A percentile compares a stretch with the other conserved stretches of the same genome.
Evolutionary conservation across 129 eudicot species (phyloP).

Genomic region (sunflower (Helianthus annuus)): HanXRQr2.0-SUNRISE NC_035449.2:190681705-190682204

Average conservation of each 20-base stretch:
- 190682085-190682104: background rate
- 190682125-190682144: background rate
- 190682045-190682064: background rate
- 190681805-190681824: conserved; percentile 15
- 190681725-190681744: too few species aligned
- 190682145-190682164: background rate
- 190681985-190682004: conserved; percentile 9
- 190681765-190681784: background rate
- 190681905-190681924: conserved; percentile 8
- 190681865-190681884: background rate
- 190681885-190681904: background rate
- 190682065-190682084: background rate
- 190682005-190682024: background rate
- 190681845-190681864: background rate
- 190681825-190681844: background rate
- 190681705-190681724: too few species aligned
- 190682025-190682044: conserved; percentile 13
- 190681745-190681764: background rate
- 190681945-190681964: background rate
- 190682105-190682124: background rate
- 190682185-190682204: too few species aligned
- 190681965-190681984: background rate
- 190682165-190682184: too few species aligned
- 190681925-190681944: conserved; percentile 9
- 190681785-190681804: background rate